Evolutionary conservation across 805 yeast species (phyloP).

Genomic region (Tetrapisispora fleetii): DNA sequence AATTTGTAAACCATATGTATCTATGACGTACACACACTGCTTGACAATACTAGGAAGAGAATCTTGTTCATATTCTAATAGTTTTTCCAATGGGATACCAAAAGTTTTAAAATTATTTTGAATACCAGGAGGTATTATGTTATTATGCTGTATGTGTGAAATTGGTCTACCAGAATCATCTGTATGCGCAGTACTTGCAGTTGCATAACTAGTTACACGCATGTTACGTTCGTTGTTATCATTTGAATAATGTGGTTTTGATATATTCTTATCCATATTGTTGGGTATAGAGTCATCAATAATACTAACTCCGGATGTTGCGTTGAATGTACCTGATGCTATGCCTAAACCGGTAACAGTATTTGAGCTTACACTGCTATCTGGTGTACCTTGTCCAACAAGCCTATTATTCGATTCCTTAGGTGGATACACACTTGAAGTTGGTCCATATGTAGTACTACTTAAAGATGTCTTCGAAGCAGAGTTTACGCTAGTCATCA

Average conservation of each 20-base stretch:
- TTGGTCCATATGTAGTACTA: neutral
- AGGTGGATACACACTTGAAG: constrained; percentile 5
- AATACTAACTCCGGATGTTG: neutral
- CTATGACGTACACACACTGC: constrained; percentile 80
- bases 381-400: neutral
- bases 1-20: constrained; percentile 68
- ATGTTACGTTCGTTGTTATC: neutral
- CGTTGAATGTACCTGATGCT: neutral
- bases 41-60: constrained; percentile 86
- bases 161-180: constrained; percentile 23
- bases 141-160: constrained; percentile 26
- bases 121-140: constrained; percentile 31
- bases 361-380: neutral
- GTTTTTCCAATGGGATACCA: constrained; percentile 72
- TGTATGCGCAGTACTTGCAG: constrained; percentile 15
- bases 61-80: constrained; percentile 76
- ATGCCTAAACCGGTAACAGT: neutral
- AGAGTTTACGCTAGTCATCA: neutral
- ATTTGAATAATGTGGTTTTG: neutral
- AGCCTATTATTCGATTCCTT: neutral
- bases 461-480: neutral
- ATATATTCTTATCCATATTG: neutral
- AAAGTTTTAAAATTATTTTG: constrained; percentile 44
- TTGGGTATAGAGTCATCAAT: neutral
- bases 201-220: constrained; percentile 22